Percentiles rank a stretch among this genome's conserved stretches.
These are phyloP conservation scores for Acanthamoeba healyi DNA, from an alignment of 208 protist species.

Conservation along the genomic window DNA sequence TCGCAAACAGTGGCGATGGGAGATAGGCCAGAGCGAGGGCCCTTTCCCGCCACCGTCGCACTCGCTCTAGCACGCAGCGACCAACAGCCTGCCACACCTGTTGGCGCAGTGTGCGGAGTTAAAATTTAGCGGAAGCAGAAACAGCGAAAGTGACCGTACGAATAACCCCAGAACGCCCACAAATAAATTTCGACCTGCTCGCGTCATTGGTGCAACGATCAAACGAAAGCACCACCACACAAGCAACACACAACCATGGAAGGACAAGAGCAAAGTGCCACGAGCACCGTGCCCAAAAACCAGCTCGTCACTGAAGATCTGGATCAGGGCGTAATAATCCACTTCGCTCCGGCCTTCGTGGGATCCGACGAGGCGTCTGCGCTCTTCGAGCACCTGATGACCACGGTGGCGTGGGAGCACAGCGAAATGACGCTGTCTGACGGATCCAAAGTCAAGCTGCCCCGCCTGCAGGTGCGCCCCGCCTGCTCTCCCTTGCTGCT, in stretches of 20 bases:
- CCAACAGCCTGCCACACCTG: conserved; percentile 35
- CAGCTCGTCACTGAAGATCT: neutral
- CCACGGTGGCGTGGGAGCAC: neutral
- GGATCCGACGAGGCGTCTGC: neutral
- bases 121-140: neutral
- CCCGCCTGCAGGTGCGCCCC: neutral
- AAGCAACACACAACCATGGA: neutral
- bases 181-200: no score
- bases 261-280: neutral
- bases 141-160: neutral
- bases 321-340: conserved; percentile 19
- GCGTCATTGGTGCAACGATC: neutral
- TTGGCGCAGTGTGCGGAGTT: no score
- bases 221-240: neutral
- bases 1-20: conserved; percentile 5
- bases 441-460: neutral
- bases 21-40: neutral
- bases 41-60: neutral
- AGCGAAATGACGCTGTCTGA: neutral
- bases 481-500: neutral
- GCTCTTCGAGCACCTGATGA: conserved; percentile 15
- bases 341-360: conserved; percentile 41
- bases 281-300: neutral
- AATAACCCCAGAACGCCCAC: neutral
- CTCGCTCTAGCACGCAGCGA: neutral